Percentiles rank a stretch among this genome's conserved stretches.
These are phyloP conservation scores for Linaria vulgaris DNA, from an alignment of 257 asterid species.

Conservation along the genomic window DNA sequence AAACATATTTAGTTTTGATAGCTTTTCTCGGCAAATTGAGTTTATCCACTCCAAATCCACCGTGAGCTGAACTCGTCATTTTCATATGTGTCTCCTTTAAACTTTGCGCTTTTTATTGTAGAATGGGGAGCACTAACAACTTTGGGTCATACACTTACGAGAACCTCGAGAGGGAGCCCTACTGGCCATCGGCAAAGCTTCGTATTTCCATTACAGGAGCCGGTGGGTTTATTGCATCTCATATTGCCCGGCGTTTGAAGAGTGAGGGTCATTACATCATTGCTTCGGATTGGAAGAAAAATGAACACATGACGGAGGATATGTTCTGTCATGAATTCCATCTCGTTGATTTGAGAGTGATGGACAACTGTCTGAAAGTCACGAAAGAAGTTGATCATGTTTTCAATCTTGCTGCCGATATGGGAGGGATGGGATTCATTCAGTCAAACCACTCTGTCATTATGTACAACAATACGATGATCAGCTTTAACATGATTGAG, in stretches of 20 bases:
- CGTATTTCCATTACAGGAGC: conserved; percentile 80
- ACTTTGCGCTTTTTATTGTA: conserved; percentile 20
- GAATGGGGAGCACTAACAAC: conserved; percentile 65
- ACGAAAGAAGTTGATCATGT: conserved; percentile 68
- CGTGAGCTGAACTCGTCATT: too few relatives aligned
- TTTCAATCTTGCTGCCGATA: conserved; percentile 86
- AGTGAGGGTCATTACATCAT: conserved; percentile 78
- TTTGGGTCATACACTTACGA: conserved; percentile 79
- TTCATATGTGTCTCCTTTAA: too few relatives aligned
- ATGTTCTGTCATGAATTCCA: conserved; percentile 89
- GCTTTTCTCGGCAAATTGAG: too few relatives aligned
- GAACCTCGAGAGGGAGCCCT: conserved; percentile 76
- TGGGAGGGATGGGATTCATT: conserved; percentile 94
- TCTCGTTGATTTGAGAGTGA: conserved; percentile 84
- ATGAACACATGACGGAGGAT: conserved; percentile 90
- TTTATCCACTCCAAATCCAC: too few relatives aligned
- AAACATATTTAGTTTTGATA: too few relatives aligned
- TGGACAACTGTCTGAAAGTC: conserved; percentile 84
- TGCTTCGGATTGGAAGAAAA: conserved; percentile 91
- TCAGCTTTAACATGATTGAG: conserved; percentile 87
- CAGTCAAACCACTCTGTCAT: conserved; percentile 89
- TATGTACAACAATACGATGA: conserved; percentile 88
- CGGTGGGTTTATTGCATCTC: conserved; percentile 86
- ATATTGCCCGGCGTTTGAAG: conserved; percentile 81
- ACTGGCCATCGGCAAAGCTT: conserved; percentile 79